Evolutionary conservation across 176 grass and related monocot genomes (phyloP).

Genomic region (Ananas comosus): DNA sequence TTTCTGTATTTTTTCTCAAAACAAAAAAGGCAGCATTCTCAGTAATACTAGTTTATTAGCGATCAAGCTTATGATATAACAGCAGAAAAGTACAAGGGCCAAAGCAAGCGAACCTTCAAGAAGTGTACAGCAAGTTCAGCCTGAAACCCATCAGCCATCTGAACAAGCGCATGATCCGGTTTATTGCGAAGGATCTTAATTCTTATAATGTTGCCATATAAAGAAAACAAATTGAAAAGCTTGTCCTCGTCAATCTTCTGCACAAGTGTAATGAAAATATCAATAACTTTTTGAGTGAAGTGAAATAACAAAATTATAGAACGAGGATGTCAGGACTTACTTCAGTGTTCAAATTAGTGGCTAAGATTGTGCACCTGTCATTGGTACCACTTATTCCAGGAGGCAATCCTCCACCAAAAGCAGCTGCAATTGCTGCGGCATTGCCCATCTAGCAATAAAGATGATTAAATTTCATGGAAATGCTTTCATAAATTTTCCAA

Average conservation of each 20-base stretch:
- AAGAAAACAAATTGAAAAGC: conserved; percentile 90
- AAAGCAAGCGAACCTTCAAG: conserved; percentile 45
- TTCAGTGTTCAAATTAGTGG: conserved; percentile 89
- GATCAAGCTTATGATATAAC: not conserved
- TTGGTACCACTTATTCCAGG: conserved; percentile 62
- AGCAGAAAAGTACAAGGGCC: not conserved
- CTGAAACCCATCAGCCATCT: conserved; percentile 97
- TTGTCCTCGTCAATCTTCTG: conserved; percentile 93
- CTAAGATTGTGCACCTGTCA: conserved; percentile 80
- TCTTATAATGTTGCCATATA: conserved; percentile 93
- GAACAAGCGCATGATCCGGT: conserved; percentile 88
- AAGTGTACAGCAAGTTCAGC: conserved; percentile 86
- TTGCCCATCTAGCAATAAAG: conserved; percentile 56
- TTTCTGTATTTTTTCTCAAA: no score
- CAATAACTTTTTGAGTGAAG: not conserved
- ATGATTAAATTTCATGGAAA: conserved; percentile 17
- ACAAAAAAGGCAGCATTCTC: no score
- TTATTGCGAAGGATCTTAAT: conserved; percentile 89
- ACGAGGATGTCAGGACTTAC: conserved; percentile 47
- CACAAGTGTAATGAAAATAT: conserved; percentile 9
- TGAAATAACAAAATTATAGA: not conserved
- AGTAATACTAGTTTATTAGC: not conserved
- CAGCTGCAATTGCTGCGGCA: conserved; percentile 61
- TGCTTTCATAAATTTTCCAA: conserved; percentile 9
- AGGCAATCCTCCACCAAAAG: conserved; percentile 70